A percentile compares a stretch with the other conserved stretches of the same genome.
These are phyloP conservation scores for Ophiocordyceps polyrhachis-furcata DNA, from an alignment of 2,329 filamentous ascomycete species.

Conservation along the genomic window DNA sequence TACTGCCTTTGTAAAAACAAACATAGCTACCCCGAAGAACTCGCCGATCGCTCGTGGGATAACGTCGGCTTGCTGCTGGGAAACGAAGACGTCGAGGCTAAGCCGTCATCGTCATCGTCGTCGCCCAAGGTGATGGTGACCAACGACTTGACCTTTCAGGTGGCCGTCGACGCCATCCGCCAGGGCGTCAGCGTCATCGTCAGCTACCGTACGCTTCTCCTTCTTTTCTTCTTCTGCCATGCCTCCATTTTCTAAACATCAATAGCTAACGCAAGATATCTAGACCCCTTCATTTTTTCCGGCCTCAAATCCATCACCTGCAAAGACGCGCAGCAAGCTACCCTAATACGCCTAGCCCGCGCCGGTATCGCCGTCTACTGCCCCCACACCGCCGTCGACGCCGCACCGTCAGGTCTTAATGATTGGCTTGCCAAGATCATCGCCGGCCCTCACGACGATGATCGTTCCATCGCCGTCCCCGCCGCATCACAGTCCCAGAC, in stretches of 20 bases:
- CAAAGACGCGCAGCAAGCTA: constrained; percentile 68
- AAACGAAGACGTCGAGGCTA: constrained; percentile 17
- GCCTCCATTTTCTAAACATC: too few relatives aligned
- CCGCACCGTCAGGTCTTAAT: constrained; percentile 66
- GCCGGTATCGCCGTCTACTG: constrained; percentile 89
- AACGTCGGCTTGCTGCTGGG: constrained; percentile 72
- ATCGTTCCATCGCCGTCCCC: constrained; percentile 25
- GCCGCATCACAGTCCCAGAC: constrained; percentile 23
- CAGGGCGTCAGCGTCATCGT: constrained; percentile 63
- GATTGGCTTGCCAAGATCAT: constrained; percentile 89
- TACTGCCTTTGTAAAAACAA: too few relatives aligned
- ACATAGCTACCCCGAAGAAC: constrained; percentile 73
- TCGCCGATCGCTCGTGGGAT: constrained; percentile 84
- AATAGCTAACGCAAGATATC: background rate
- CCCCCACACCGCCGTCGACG: constrained; percentile 88
- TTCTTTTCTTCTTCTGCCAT: background rate
- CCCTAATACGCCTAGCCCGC: constrained; percentile 63
- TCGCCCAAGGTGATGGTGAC: constrained; percentile 36
- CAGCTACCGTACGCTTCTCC: constrained; percentile 50
- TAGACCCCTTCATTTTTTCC: constrained; percentile 92
- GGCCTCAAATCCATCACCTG: constrained; percentile 78
- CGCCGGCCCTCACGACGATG: constrained; percentile 28
- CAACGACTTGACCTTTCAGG: constrained; percentile 75
- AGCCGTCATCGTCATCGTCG: constrained; percentile 2
- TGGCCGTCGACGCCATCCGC: constrained; percentile 75